A percentile compares a stretch with the other conserved stretches of the same genome.
phyloP scores from a whole-genome alignment of 2,329 filamentous ascomycete genomes.

The Colletotrichum australisinense region DNA sequence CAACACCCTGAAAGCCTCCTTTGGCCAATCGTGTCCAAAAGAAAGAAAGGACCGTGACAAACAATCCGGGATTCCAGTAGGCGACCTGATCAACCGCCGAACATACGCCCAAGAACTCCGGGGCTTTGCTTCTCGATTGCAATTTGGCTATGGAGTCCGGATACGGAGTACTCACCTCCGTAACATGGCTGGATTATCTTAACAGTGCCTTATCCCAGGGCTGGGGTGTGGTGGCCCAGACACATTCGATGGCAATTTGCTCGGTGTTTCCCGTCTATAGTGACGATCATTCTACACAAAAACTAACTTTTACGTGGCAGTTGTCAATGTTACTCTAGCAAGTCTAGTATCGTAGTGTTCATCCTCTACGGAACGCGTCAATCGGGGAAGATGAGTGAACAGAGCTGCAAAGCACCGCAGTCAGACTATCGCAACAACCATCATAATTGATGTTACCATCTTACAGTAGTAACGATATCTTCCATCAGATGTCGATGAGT shows the following conservation, averaged over 20 bases:
- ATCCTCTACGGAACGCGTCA: background rate
- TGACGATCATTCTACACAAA: background rate
- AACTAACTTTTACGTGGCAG: background rate
- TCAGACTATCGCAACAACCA: too few species aligned
- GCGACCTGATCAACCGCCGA: too few species aligned
- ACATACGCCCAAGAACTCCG: too few species aligned
- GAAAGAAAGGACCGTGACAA: too few species aligned
- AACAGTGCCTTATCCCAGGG: background rate
- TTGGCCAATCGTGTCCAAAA: too few species aligned
- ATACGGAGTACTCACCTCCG: too few species aligned
- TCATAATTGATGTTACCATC: conserved; percentile 46
- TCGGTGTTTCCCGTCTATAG: background rate
- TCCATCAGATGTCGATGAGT: conserved; percentile 42
- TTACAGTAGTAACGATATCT: conserved; percentile 41
- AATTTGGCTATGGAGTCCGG: conserved; percentile 29
- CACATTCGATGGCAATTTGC: background rate
- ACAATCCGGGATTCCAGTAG: too few species aligned
- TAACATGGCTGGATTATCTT: background rate
- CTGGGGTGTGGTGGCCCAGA: background rate
- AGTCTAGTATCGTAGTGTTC: background rate
- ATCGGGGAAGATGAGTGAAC: background rate
- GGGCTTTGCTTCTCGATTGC: conserved; percentile 38
- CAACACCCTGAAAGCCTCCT: too few species aligned
- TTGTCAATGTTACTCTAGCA: background rate
- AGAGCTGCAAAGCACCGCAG: too few species aligned